phyloP scores from a whole-genome alignment of 202 grass and related monocot species.

The Schoenoplectus triqueter region DNA sequence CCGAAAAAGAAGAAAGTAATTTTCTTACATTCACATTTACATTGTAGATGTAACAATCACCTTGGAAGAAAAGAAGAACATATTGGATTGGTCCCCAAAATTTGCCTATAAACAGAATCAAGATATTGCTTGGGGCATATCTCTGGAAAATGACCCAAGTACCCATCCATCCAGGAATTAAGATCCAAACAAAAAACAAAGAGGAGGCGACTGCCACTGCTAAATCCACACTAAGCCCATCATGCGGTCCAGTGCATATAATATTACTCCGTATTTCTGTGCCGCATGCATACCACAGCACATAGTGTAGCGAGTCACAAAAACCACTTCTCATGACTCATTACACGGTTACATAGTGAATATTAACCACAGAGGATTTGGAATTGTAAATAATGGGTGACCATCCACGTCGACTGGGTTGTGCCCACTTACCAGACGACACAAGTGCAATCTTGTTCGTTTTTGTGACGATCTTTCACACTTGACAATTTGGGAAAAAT shows the following conservation, averaged over 20 bases:
- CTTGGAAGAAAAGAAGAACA: neutral
- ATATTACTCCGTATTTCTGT: neutral
- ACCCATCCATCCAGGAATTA: conserved; percentile 4
- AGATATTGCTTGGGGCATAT: conserved; percentile 35
- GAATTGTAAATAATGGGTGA: neutral
- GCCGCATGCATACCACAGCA: neutral
- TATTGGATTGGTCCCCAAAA: neutral
- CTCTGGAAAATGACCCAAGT: neutral
- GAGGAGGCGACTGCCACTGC: neutral
- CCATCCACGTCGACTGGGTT: neutral
- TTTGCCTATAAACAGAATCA: neutral
- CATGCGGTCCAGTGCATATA: conserved; percentile 35
- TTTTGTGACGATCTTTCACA: conserved; percentile 6
- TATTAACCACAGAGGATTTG: neutral
- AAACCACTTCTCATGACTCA: neutral
- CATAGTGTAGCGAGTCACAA: no score
- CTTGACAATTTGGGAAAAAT: neutral
- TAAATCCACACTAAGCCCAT: conserved; percentile 40
- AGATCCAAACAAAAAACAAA: conserved; percentile 29
- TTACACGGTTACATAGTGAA: neutral
- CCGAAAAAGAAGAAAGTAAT: no score
- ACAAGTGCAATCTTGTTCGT: conserved; percentile 34
- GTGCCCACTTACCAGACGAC: conserved; percentile 30
- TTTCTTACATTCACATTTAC: no score
- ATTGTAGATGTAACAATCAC: neutral